Percentiles rank a stretch among this genome's conserved stretches.
phyloP scores from a whole-genome alignment of 768 basidiomycete genomes.

The Rubroboletus satanas region DNA sequence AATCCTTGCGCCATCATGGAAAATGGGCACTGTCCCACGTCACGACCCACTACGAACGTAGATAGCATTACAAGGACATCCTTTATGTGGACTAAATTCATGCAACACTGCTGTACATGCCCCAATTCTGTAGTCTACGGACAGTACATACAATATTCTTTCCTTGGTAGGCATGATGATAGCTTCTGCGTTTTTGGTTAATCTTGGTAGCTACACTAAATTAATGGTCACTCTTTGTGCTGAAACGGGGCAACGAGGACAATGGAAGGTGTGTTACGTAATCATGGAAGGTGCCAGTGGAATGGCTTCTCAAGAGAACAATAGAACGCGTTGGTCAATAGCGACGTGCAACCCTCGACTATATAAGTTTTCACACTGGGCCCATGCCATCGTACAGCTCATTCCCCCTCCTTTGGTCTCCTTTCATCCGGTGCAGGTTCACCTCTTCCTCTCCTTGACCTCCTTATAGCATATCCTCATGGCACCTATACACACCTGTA shows the following conservation, averaged over 20 bases:
- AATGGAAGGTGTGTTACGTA: conserved; percentile 25
- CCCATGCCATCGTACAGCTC: not conserved
- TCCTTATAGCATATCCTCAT: conserved; percentile 15
- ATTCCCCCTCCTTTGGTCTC: conserved; percentile 4
- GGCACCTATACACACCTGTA: conserved; percentile 42
- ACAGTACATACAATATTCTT: conserved; percentile 13
- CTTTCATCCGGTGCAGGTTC: conserved; percentile 31
- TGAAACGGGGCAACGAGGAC: conserved; percentile 15
- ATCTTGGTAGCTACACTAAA: conserved; percentile 3
- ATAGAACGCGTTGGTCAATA: conserved; percentile 22
- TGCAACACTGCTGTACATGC: conserved; percentile 7
- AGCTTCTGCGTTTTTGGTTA: not conserved
- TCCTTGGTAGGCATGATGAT: not conserved
- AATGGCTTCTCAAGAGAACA: conserved; percentile 26
- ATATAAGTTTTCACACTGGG: conserved; percentile 20
- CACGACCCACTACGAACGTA: conserved; percentile 15
- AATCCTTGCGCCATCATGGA: not conserved
- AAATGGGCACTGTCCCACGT: not conserved
- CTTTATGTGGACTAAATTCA: conserved; percentile 13
- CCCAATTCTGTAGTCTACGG: conserved; percentile 13
- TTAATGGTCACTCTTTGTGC: not conserved
- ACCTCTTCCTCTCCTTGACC: conserved; percentile 20
- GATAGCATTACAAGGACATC: conserved; percentile 9
- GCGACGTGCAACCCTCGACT: conserved; percentile 4
- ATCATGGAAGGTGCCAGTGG: not conserved